phyloP scores from a whole-genome alignment of 176 grass and related monocot genomes.

The Eleusine indica region DNA sequence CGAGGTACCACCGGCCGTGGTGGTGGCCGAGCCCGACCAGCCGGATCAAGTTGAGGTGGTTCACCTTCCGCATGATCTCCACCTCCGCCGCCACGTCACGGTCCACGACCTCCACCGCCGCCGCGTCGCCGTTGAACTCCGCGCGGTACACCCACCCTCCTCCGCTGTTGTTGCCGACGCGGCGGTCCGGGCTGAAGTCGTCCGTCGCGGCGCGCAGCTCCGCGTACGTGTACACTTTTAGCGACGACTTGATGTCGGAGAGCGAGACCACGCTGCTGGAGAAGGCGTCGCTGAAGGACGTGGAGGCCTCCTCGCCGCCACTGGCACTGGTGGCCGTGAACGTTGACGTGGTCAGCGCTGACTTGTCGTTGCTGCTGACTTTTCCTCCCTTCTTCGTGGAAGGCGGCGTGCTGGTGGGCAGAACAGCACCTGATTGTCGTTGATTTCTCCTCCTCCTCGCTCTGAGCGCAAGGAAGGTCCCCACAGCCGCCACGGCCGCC shows the following conservation, averaged over 20 bases:
- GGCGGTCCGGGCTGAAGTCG: constrained; percentile 48
- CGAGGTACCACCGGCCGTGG: constrained; percentile 64
- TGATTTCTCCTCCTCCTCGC: constrained; percentile 1
- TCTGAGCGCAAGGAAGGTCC: constrained; percentile 31
- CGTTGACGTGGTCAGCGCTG: background rate
- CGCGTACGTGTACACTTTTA: constrained; percentile 61
- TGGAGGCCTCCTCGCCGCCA: background rate
- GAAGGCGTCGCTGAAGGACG: constrained; percentile 36
- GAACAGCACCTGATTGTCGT: background rate
- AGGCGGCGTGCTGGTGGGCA: background rate
- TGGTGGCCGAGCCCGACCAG: constrained; percentile 64
- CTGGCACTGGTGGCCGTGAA: background rate
- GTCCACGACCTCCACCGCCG: constrained; percentile 53
- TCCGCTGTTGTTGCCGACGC: constrained; percentile 13
- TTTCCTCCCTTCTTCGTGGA: constrained; percentile 13
- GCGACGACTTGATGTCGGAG: constrained; percentile 52
- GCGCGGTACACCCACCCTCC: constrained; percentile 53
- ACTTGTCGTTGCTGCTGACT: background rate
- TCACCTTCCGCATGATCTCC: constrained; percentile 57
- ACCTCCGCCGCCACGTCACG: constrained; percentile 54
- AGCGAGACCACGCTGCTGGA: constrained; percentile 43
- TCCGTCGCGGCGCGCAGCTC: constrained; percentile 57
- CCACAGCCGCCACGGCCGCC: constrained; percentile 19
- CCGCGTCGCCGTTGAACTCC: constrained; percentile 41
- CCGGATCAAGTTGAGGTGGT: constrained; percentile 72